Conservation (phyloP, 2,329 filamentous ascomycete genomes). For the Cladophialophora chaetospira region DNA sequence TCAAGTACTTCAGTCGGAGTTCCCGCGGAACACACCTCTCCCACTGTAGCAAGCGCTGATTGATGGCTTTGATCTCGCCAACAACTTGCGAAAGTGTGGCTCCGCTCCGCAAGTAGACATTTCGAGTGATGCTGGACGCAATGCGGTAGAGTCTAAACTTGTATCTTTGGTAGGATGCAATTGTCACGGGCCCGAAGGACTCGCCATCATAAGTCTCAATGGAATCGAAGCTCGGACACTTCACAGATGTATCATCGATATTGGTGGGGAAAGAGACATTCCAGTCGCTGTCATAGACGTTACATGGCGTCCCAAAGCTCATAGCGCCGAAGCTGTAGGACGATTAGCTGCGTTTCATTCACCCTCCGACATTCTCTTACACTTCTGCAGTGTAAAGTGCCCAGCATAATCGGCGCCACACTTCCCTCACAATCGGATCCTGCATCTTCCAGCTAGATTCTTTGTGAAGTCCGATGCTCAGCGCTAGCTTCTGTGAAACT, state of each 20-base stretch:
- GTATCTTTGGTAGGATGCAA: conserved; percentile 29
- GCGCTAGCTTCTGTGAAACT: conserved; percentile 15
- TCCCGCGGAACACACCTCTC: conserved; percentile 25
- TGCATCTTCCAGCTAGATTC: conserved; percentile 24
- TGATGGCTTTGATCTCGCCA: conserved; percentile 19
- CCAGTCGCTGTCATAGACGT: conserved; percentile 21
- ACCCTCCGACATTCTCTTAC: not conserved
- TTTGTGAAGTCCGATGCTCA: conserved; percentile 18
- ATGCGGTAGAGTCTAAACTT: conserved; percentile 26
- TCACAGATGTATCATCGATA: conserved; percentile 22
- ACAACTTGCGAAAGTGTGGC: conserved; percentile 15
- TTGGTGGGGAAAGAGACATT: conserved; percentile 16
- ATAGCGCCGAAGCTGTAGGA: conserved; percentile 22
- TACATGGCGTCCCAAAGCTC: conserved; percentile 24
- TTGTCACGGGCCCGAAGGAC: conserved; percentile 22
- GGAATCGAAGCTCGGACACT: conserved; percentile 22
- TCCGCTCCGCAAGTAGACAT: conserved; percentile 19
- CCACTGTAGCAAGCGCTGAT: conserved; percentile 19
- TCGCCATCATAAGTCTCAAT: conserved; percentile 15
- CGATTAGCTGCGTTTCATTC: not conserved
- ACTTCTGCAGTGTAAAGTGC: conserved; percentile 25
- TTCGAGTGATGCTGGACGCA: conserved; percentile 22
- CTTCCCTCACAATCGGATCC: conserved; percentile 16
- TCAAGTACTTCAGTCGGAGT: conserved; percentile 19
- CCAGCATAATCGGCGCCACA: conserved; percentile 24